Percentiles rank a stretch among this genome's conserved stretches.
Conservation (phyloP, 2,329 filamentous ascomycete genomes). For the Colletotrichum plurivorum region DNA sequence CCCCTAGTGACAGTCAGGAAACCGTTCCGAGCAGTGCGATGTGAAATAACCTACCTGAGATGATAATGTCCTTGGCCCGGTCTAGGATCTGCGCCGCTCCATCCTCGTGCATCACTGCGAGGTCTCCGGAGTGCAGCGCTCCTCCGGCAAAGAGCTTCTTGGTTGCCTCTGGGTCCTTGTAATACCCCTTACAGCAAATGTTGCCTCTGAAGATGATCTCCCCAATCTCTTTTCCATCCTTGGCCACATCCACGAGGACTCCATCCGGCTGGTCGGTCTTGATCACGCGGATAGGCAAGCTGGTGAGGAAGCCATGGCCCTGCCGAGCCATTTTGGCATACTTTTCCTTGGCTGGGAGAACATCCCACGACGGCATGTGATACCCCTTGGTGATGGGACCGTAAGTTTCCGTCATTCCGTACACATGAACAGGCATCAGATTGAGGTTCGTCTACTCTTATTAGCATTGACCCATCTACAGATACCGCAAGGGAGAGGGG, state of each 20-base stretch:
- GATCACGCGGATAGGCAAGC: slow-evolving; percentile 84
- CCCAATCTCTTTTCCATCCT: slow-evolving; percentile 81
- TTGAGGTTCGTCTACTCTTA: slow-evolving; percentile 72
- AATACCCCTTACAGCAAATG: slow-evolving; percentile 92
- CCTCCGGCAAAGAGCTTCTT: slow-evolving; percentile 89
- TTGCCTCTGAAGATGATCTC: slow-evolving; percentile 92
- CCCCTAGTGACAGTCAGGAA: slow-evolving; percentile 67
- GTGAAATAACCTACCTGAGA: slow-evolving; percentile 75
- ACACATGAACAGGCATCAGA: slow-evolving; percentile 91
- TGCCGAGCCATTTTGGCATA: slow-evolving; percentile 94
- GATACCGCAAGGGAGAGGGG: neutral
- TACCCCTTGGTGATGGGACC: slow-evolving; percentile 97
- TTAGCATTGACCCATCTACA: slow-evolving; percentile 1
- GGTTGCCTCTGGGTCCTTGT: slow-evolving; percentile 90
- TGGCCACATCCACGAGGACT: slow-evolving; percentile 75
- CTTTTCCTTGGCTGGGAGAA: slow-evolving; percentile 79
- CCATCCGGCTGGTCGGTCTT: slow-evolving; percentile 81
- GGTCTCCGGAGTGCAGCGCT: slow-evolving; percentile 88
- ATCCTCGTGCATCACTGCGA: slow-evolving; percentile 94
- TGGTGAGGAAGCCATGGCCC: slow-evolving; percentile 91
- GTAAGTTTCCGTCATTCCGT: slow-evolving; percentile 91
- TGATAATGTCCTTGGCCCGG: slow-evolving; percentile 97
- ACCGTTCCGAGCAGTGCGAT: neutral
- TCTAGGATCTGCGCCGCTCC: slow-evolving; percentile 90
- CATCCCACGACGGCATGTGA: slow-evolving; percentile 87